These are phyloP conservation scores for Aspergillus sp. DNA, from an alignment of 2,329 filamentous ascomycete genomes.

Conservation along the genomic window DNA sequence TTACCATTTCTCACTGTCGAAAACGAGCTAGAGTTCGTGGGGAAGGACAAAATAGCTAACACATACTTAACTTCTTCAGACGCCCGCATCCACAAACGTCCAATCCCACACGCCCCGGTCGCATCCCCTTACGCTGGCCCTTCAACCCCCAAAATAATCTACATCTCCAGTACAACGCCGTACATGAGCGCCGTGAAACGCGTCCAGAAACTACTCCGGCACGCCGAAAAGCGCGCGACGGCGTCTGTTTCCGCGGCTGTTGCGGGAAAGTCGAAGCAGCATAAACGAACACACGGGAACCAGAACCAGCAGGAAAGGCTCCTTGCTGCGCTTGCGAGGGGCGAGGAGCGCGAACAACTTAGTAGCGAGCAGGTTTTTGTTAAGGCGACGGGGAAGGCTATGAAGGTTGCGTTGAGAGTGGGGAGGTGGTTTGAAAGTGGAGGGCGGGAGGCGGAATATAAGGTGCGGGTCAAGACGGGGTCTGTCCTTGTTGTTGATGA, in stretches of 20 bases:
- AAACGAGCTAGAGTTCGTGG: neutral
- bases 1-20: neutral
- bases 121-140: conserved; percentile 54
- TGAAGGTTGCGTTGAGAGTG: conserved; percentile 56
- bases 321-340: conserved; percentile 30
- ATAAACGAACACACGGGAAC: conserved; percentile 18
- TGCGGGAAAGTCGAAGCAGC: neutral
- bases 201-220: conserved; percentile 54
- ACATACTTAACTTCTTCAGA: conserved; percentile 30
- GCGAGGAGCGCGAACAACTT: conserved; percentile 31
- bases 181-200: conserved; percentile 62
- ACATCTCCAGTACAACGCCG: conserved; percentile 55
- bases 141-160: conserved; percentile 54
- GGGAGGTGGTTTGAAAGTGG: conserved; percentile 57
- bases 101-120: conserved; percentile 57
- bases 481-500: conserved; percentile 62
- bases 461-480: conserved; percentile 55
- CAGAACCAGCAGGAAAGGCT: conserved; percentile 27
- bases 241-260: conserved; percentile 27
- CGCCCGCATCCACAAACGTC: conserved; percentile 54
- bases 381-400: conserved; percentile 61
- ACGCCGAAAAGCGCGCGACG: conserved; percentile 54
- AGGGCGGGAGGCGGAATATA: conserved; percentile 46
- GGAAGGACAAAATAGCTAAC: neutral
- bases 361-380: conserved; percentile 53